These are phyloP conservation scores for Cryphonectria carpinicola DNA, from an alignment of 2,329 filamentous ascomycete species.

Conservation along the genomic window DNA sequence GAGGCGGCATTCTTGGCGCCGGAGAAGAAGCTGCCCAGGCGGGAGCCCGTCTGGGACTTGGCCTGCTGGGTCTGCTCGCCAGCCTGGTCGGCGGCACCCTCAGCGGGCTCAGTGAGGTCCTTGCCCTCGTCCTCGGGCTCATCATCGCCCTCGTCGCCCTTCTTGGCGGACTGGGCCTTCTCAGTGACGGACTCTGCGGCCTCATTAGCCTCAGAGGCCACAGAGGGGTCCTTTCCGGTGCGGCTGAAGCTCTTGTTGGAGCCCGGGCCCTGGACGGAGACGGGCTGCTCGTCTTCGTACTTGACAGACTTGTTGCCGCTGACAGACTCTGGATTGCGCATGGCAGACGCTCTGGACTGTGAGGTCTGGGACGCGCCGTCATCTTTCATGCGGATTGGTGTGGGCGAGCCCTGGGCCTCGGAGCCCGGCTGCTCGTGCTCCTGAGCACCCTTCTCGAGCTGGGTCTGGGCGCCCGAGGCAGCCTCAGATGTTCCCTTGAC, in stretches of 20 bases:
- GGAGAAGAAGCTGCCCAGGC: conserved; percentile 25
- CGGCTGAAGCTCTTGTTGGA: conserved; percentile 29
- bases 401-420: conserved; percentile 1
- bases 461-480: conserved; percentile 13
- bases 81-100: conserved; percentile 16
- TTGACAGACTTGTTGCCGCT: conserved; percentile 30
- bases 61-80: conserved; percentile 13
- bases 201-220: conserved; percentile 25
- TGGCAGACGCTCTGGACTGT: conserved; percentile 23
- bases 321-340: conserved; percentile 20
- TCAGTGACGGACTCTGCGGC: conserved; percentile 15
- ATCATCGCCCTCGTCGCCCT: conserved; percentile 15
- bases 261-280: conserved; percentile 21
- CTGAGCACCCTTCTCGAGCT: conserved; percentile 4
- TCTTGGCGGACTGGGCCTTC: conserved; percentile 22
- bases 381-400: conserved; percentile 19
- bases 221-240: conserved; percentile 26
- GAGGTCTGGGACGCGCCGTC: conserved; percentile 20
- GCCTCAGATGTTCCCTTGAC: conserved; percentile 21
- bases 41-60: conserved; percentile 17
- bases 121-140: conserved; percentile 32
- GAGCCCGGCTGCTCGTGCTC: conserved; percentile 20
- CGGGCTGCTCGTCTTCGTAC: conserved; percentile 28
- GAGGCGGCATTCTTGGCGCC: conserved; percentile 26
- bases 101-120: conserved; percentile 30